These are phyloP conservation scores for Megacollybia platyphylla DNA, from an alignment of 1,284 basidiomycete species.

Conservation along the genomic window DNA sequence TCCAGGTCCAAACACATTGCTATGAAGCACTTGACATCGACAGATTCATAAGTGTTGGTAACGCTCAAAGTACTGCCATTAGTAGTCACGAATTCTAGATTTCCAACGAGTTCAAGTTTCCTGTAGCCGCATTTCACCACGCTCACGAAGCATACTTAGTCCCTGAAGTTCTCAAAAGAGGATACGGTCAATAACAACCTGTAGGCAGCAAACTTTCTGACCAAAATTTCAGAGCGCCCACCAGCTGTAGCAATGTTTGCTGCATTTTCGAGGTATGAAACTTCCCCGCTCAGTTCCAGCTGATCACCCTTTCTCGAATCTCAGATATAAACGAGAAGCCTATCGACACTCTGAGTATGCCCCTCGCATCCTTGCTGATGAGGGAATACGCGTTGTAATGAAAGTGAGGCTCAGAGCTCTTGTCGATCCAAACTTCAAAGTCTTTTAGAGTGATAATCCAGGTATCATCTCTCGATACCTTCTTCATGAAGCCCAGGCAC, in stretches of 20 bases:
- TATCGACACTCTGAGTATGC: slow-evolving; percentile 74
- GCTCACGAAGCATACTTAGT: slow-evolving; percentile 56
- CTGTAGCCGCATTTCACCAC: slow-evolving; percentile 50
- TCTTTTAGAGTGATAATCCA: slow-evolving; percentile 54
- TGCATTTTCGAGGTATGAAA: slow-evolving; percentile 33
- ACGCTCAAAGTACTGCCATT: neutral
- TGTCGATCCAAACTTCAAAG: neutral
- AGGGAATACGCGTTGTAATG: slow-evolving; percentile 56
- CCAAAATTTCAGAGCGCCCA: slow-evolving; percentile 23
- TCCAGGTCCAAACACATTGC: slow-evolving; percentile 1
- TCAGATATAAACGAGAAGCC: slow-evolving; percentile 65
- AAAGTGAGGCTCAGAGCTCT: slow-evolving; percentile 27
- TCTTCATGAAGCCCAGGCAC: slow-evolving; percentile 78
- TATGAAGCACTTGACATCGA: slow-evolving; percentile 2
- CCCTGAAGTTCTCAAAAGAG: slow-evolving; percentile 40
- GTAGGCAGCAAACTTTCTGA: neutral
- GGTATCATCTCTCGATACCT: slow-evolving; percentile 69
- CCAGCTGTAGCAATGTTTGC: slow-evolving; percentile 78
- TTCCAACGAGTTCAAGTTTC: slow-evolving; percentile 54
- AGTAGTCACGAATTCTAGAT: slow-evolving; percentile 17
- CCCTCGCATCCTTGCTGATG: slow-evolving; percentile 54
- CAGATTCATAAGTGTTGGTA: neutral
- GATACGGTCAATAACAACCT: neutral
- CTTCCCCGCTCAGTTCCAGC: neutral
- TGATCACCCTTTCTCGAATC: neutral